phyloP scores from a whole-genome alignment of 2,329 filamentous ascomycete species.

The Paracamarosporium sp. region DNA sequence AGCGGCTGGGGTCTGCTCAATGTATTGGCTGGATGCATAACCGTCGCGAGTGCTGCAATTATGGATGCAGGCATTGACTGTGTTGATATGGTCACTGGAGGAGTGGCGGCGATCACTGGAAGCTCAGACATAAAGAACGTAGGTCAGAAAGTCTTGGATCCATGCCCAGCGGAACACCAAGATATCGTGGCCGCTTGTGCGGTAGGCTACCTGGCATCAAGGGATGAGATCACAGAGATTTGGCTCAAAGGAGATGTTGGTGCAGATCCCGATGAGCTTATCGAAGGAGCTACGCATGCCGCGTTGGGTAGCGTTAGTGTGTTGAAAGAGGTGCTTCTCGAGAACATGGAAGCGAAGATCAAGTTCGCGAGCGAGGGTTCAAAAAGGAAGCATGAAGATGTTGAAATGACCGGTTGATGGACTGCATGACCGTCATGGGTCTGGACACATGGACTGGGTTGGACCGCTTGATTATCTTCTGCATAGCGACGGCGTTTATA shows the following conservation, averaged over 20 bases:
- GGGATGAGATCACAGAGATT: slow-evolving; percentile 91
- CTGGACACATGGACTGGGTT: not conserved
- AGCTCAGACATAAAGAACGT: too few relatives aligned
- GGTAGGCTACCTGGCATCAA: slow-evolving; percentile 82
- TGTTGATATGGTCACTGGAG: slow-evolving; percentile 86
- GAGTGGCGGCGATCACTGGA: slow-evolving; percentile 80
- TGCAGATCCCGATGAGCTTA: slow-evolving; percentile 58
- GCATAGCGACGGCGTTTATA: slow-evolving; percentile 18
- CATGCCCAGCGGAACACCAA: slow-evolving; percentile 79
- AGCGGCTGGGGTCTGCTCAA: slow-evolving; percentile 88
- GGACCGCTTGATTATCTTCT: not conserved
- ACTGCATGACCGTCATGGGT: not conserved
- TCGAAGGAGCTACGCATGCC: slow-evolving; percentile 69
- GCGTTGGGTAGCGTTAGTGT: slow-evolving; percentile 66
- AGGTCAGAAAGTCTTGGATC: slow-evolving; percentile 73
- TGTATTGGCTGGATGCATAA: slow-evolving; percentile 89
- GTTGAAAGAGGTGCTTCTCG: slow-evolving; percentile 66
- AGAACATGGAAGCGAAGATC: slow-evolving; percentile 48
- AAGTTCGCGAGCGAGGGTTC: slow-evolving; percentile 24
- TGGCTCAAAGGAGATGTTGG: slow-evolving; percentile 83
- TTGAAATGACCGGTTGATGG: slow-evolving; percentile 42
- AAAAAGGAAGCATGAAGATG: slow-evolving; percentile 34
- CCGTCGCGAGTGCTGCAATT: slow-evolving; percentile 89
- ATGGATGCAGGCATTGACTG: slow-evolving; percentile 96
- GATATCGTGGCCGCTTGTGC: slow-evolving; percentile 83